Conservation (phyloP, 306 rosid species). For the Casuarina cunninghamiana region DNA sequence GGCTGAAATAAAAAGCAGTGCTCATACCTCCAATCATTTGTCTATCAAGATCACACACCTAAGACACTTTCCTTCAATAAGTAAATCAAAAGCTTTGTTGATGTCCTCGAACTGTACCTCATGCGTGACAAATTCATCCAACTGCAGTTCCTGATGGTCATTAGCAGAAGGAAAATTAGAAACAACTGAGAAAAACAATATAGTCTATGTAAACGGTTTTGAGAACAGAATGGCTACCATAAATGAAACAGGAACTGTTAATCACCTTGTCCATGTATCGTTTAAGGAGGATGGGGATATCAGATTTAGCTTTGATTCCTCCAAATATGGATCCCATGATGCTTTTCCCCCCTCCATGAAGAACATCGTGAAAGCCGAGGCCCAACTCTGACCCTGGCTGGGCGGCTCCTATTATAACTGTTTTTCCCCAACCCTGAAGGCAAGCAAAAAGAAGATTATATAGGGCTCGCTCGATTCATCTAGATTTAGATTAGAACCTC, state of each 20-base stretch:
- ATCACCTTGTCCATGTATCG: constrained; percentile 75
- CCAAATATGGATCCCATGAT: constrained; percentile 71
- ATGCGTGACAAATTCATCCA: constrained; percentile 78
- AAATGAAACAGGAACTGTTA: neutral
- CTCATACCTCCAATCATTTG: constrained; percentile 23
- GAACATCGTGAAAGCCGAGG: constrained; percentile 46
- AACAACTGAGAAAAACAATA: neutral
- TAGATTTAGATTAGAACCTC: too few species aligned
- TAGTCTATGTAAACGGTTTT: too few species aligned
- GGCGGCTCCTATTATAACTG: constrained; percentile 73
- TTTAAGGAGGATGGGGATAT: constrained; percentile 67
- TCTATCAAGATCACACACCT: constrained; percentile 78
- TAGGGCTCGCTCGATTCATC: too few species aligned
- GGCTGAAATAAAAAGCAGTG: neutral
- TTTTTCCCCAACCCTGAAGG: constrained; percentile 89
- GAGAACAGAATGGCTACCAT: too few species aligned
- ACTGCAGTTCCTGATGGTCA: constrained; percentile 53
- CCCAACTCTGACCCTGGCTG: constrained; percentile 53
- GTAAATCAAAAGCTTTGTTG: constrained; percentile 74
- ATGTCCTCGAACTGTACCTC: constrained; percentile 67
- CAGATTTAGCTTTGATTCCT: constrained; percentile 73
- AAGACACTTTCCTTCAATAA: constrained; percentile 57
- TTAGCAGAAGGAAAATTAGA: neutral
- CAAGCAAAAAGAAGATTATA: too few species aligned
- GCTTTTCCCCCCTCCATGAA: constrained; percentile 51